Conservation (phyloP, 2,329 filamentous ascomycete genomes). For the Coleophoma eucalyptorum region DNA sequence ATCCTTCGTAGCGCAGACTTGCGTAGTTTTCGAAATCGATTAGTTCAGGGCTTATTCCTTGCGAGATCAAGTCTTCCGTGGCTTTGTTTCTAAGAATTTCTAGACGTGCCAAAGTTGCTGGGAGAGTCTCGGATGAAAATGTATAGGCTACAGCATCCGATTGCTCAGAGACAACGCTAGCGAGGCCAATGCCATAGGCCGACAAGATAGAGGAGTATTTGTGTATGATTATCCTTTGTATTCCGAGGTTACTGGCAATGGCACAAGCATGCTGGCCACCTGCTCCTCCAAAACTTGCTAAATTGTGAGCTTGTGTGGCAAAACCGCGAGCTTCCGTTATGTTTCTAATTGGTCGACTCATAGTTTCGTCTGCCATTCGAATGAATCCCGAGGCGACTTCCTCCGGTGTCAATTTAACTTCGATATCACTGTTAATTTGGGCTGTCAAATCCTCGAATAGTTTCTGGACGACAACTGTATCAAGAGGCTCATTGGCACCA, state of each 20-base stretch:
- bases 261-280: slow-evolving; percentile 78
- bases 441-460: slow-evolving; percentile 71
- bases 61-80: slow-evolving; percentile 58
- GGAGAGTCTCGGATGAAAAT: slow-evolving; percentile 50
- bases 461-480: slow-evolving; percentile 67
- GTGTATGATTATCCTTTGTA: not conserved
- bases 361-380: slow-evolving; percentile 83
- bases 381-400: slow-evolving; percentile 57
- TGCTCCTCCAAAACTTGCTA: slow-evolving; percentile 86
- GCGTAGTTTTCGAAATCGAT: slow-evolving; percentile 89
- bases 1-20: slow-evolving; percentile 86
- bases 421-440: slow-evolving; percentile 69
- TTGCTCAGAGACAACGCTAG: slow-evolving; percentile 85
- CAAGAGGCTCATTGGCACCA: slow-evolving; percentile 75
- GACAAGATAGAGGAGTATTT: slow-evolving; percentile 47
- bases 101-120: slow-evolving; percentile 41
- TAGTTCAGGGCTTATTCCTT: slow-evolving; percentile 70
- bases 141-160: slow-evolving; percentile 68
- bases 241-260: not conserved
- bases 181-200: slow-evolving; percentile 88
- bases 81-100: slow-evolving; percentile 71
- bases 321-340: slow-evolving; percentile 88
- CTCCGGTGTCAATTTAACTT: slow-evolving; percentile 60
- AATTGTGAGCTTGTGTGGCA: slow-evolving; percentile 78
- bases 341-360: slow-evolving; percentile 83